Percentiles rank a stretch among this genome's conserved stretches.
Evolutionary conservation across 306 rosid genomes (phyloP).

Genomic region (Neltuma alba): DNA sequence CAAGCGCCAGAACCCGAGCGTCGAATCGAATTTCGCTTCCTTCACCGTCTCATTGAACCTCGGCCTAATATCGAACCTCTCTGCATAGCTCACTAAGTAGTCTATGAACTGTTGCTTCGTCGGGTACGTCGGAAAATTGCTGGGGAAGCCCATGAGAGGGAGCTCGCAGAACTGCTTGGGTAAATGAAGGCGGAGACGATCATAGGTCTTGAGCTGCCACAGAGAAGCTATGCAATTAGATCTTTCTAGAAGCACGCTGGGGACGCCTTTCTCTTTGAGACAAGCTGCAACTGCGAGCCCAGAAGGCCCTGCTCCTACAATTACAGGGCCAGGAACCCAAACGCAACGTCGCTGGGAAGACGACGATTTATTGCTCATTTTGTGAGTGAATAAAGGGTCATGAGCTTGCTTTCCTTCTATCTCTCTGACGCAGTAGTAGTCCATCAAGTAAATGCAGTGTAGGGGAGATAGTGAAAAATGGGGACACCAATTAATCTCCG

Average conservation of each 20-base stretch:
- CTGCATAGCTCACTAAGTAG: slow-evolving; percentile 61
- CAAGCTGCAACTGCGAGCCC: slow-evolving; percentile 87
- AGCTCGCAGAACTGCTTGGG: slow-evolving; percentile 86
- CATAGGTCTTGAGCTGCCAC: slow-evolving; percentile 83
- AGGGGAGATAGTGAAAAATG: slow-evolving; percentile 2
- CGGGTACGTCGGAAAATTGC: slow-evolving; percentile 74
- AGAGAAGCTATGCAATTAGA: slow-evolving; percentile 82
- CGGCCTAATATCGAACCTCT: slow-evolving; percentile 52
- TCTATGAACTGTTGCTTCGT: slow-evolving; percentile 67
- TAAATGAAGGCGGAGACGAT: slow-evolving; percentile 71
- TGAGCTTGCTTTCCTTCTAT: slow-evolving; percentile 73
- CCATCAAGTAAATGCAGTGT: slow-evolving; percentile 51
- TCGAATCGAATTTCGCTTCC: slow-evolving; percentile 53
- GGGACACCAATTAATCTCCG: not conserved
- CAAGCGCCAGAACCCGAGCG: slow-evolving; percentile 60
- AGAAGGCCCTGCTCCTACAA: slow-evolving; percentile 89
- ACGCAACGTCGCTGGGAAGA: slow-evolving; percentile 20
- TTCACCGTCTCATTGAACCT: slow-evolving; percentile 59
- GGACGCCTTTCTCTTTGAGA: slow-evolving; percentile 48
- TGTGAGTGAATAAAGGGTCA: slow-evolving; percentile 61
- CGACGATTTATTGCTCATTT: slow-evolving; percentile 28
- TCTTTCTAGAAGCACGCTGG: slow-evolving; percentile 65
- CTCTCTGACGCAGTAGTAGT: slow-evolving; percentile 42
- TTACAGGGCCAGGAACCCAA: slow-evolving; percentile 56
- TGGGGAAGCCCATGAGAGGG: slow-evolving; percentile 60